Percentiles rank a stretch among this genome's conserved stretches.
Conservation (phyloP, 106 monocot genomes). For the Iris macrosiphon region DNA sequence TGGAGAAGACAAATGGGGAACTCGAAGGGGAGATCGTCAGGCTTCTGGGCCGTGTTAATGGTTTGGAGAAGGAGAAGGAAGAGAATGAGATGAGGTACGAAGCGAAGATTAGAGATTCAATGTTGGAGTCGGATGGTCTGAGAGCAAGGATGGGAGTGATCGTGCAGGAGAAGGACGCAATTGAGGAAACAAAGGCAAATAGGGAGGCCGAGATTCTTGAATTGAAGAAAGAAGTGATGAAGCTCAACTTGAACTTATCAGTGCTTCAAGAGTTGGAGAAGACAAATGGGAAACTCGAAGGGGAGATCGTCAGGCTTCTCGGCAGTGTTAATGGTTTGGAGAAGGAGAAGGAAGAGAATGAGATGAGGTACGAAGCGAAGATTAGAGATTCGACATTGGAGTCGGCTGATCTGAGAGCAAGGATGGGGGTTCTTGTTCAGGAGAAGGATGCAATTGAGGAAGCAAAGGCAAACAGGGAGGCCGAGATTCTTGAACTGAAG, state of each 20-base stretch:
- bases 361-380: neutral
- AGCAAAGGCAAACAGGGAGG: neutral
- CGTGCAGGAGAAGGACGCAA: neutral
- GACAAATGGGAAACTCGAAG: slow-evolving; percentile 1
- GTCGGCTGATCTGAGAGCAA: neutral
- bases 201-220: slow-evolving; percentile 3
- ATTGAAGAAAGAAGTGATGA: slow-evolving; percentile 3
- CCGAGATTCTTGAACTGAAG: neutral
- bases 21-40: neutral
- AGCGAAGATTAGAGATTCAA: neutral
- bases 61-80: slow-evolving; percentile 8
- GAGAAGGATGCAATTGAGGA: slow-evolving; percentile 2
- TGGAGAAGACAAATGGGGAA: neutral
- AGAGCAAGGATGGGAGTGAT: neutral
- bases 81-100: neutral
- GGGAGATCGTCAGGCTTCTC: neutral
- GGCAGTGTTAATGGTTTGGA: neutral
- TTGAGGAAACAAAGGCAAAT: neutral
- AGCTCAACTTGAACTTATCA: neutral
- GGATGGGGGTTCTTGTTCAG: neutral
- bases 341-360: neutral
- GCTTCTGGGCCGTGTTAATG: neutral
- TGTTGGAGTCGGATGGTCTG: neutral
- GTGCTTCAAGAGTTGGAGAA: neutral
- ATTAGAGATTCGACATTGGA: neutral